A percentile compares a stretch with the other conserved stretches of the same genome.
Evolutionary conservation across 805 yeast species (phyloP).

Genomic region (Kockiozyma suomiensis): DNA sequence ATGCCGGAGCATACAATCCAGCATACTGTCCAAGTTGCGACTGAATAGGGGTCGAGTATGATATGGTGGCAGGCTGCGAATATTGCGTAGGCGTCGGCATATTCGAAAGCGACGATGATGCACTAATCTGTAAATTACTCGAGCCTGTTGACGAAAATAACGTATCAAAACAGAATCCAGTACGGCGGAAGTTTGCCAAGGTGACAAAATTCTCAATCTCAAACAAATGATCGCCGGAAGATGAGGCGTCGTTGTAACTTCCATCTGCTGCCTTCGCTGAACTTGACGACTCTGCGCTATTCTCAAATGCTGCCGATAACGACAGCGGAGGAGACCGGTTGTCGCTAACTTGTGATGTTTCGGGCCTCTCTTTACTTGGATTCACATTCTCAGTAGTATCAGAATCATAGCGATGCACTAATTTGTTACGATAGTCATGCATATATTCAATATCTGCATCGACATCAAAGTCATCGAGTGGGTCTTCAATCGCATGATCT

Average conservation of each 20-base stretch:
- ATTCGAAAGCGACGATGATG: not conserved
- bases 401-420: constrained; percentile 18
- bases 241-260: not conserved
- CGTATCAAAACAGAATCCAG: constrained; percentile 23
- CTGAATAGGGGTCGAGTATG: not conserved
- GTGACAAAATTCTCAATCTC: constrained; percentile 24
- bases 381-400: not conserved
- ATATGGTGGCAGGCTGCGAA: not conserved
- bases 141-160: constrained; percentile 1
- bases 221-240: constrained; percentile 9
- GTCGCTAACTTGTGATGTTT: not conserved
- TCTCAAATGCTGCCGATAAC: constrained; percentile 1
- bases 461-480: constrained; percentile 3
- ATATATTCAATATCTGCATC: constrained; percentile 13
- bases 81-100: not conserved
- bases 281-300: not conserved
- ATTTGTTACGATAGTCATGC: constrained; percentile 7
- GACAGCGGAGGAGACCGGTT: not conserved
- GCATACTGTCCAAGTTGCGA: constrained; percentile 3
- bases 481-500: constrained; percentile 5
- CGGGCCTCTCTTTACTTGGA: not conserved
- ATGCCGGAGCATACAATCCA: not conserved
- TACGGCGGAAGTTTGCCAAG: constrained; percentile 26
- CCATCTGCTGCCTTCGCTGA: not conserved
- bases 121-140: not conserved